Conservation (phyloP, 805 yeast genomes). For the Danielia oregonensis region DNA sequence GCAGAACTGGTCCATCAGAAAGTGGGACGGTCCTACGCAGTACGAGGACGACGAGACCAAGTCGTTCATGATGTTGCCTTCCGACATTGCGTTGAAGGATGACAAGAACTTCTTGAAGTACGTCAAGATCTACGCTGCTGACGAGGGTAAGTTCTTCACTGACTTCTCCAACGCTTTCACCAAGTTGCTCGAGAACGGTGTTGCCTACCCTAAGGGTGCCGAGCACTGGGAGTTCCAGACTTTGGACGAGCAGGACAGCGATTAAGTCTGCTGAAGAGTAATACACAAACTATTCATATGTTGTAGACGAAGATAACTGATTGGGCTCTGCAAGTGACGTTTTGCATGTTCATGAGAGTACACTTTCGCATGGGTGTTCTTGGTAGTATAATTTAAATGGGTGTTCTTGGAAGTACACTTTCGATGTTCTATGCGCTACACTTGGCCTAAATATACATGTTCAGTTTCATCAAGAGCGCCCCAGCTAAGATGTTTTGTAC, state of each 20-base stretch:
- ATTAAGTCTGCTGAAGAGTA: too few species aligned
- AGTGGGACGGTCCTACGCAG: constrained; percentile 41
- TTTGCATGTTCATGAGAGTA: too few species aligned
- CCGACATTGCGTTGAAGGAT: constrained; percentile 51
- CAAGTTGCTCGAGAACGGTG: constrained; percentile 43
- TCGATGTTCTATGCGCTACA: too few species aligned
- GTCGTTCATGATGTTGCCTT: constrained; percentile 53
- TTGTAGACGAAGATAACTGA: too few species aligned
- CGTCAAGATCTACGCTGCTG: constrained; percentile 47
- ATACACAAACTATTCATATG: too few species aligned
- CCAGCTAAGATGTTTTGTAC: too few species aligned
- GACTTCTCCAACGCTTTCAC: constrained; percentile 47
- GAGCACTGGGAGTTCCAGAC: constrained; percentile 8
- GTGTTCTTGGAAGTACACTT: too few species aligned
- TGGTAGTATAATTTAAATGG: not conserved
- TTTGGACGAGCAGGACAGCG: constrained; percentile 11
- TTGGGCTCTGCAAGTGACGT: too few species aligned
- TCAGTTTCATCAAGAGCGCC: too few species aligned
- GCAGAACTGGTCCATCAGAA: constrained; percentile 51
- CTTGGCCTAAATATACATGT: too few species aligned
- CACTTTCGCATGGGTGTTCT: not conserved
- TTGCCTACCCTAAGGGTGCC: constrained; percentile 9
- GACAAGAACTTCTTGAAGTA: constrained; percentile 44
- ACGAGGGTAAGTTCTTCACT: constrained; percentile 45
- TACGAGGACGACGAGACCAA: constrained; percentile 37